Evolutionary conservation across 1,284 basidiomycete species (phyloP).

Genomic region (Pisolithus thermaeus): DNA sequence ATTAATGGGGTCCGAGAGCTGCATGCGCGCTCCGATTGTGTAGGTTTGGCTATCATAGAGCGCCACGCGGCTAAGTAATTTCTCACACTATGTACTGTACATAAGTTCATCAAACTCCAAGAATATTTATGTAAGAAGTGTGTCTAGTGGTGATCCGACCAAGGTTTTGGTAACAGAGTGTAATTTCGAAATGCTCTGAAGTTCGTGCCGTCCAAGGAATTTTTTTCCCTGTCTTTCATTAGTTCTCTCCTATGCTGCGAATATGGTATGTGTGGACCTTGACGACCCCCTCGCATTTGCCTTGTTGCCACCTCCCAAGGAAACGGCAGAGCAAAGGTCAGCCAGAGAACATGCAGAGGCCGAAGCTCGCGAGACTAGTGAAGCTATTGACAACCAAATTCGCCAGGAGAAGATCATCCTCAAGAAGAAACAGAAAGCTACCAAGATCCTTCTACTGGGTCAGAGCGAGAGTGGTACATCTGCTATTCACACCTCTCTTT

Average conservation of each 20-base stretch:
- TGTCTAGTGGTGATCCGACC: no score
- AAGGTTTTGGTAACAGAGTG: no score
- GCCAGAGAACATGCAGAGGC: conserved; percentile 53
- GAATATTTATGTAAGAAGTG: no score
- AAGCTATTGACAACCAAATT: conserved; percentile 65
- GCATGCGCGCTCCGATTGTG: no score
- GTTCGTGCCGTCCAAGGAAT: neutral
- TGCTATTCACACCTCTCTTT: neutral
- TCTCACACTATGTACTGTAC: no score
- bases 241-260: neutral
- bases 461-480: conserved; percentile 67
- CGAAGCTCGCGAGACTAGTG: conserved; percentile 53
- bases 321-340: conserved; percentile 46
- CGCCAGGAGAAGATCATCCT: conserved; percentile 45
- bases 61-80: no score
- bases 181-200: neutral
- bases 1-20: no score
- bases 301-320: conserved; percentile 53
- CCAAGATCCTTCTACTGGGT: conserved; percentile 59
- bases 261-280: conserved; percentile 22
- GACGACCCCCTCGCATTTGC: conserved; percentile 53
- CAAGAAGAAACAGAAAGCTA: conserved; percentile 51
- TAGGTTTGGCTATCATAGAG: no score
- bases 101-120: no score
- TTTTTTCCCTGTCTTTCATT: no score